Conservation (phyloP, 257 asterid species). For the Oldenlandia corymbosa region DNA sequence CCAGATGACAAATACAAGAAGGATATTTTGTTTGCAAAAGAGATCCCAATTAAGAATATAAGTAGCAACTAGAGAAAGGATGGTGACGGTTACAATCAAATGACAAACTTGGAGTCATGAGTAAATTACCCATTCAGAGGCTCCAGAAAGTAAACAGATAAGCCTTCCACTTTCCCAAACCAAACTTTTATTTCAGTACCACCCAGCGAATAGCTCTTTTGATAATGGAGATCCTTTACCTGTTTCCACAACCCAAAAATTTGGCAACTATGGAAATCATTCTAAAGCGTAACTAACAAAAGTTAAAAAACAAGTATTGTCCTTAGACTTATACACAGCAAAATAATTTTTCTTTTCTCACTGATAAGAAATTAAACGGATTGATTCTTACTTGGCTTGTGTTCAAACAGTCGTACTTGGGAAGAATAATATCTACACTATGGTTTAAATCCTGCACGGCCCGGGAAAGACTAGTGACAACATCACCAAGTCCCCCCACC, state of each 20-base stretch:
- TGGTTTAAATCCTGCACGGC: conserved; percentile 96
- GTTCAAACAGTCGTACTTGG: conserved; percentile 88
- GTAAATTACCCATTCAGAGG: conserved; percentile 89
- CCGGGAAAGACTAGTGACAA: conserved; percentile 97
- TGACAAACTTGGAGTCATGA: conserved; percentile 10
- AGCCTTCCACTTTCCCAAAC: conserved; percentile 93
- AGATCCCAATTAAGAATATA: too few species aligned
- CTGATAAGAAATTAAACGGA: conserved; percentile 17
- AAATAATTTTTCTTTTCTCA: background rate
- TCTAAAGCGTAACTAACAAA: too few species aligned
- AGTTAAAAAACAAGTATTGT: background rate
- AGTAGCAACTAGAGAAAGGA: background rate
- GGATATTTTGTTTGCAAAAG: too few species aligned
- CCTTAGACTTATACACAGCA: background rate
- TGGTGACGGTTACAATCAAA: background rate
- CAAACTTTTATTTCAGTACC: conserved; percentile 94
- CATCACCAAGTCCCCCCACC: conserved; percentile 99
- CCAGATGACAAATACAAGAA: too few species aligned
- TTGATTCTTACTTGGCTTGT: conserved; percentile 51
- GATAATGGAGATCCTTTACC: conserved; percentile 80
- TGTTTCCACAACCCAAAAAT: conserved; percentile 20
- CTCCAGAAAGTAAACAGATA: conserved; percentile 89
- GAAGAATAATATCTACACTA: conserved; percentile 78
- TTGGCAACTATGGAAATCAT: too few species aligned
- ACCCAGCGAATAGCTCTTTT: conserved; percentile 78